These are phyloP conservation scores for Pyrus communis DNA, from an alignment of 306 rosid genomes.

Conservation along the genomic window DNA sequence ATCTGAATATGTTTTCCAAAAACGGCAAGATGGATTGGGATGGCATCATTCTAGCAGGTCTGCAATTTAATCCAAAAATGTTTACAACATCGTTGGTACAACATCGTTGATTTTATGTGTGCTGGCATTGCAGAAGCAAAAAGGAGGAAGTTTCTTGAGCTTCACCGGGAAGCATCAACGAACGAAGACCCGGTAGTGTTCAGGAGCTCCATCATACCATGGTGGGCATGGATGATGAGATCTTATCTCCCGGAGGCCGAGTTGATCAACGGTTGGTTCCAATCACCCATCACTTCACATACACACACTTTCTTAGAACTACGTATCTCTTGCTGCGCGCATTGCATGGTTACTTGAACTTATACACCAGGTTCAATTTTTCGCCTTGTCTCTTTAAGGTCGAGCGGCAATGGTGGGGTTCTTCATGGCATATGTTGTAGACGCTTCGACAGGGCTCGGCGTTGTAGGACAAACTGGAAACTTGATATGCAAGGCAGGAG, in stretches of 20 bases:
- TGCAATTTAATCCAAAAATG: too few relatives aligned
- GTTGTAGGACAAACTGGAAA: constrained; percentile 37
- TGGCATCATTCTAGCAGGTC: constrained; percentile 33
- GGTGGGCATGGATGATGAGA: constrained; percentile 41
- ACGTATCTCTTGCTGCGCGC: neutral
- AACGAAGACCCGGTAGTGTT: constrained; percentile 31
- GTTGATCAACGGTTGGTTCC: constrained; percentile 24
- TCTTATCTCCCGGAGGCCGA: constrained; percentile 32
- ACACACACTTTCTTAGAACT: neutral
- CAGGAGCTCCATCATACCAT: constrained; percentile 31
- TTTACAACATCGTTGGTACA: neutral
- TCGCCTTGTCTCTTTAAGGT: neutral
- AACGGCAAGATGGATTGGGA: constrained; percentile 39
- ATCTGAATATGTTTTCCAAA: constrained; percentile 35
- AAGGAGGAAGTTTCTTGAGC: constrained; percentile 40
- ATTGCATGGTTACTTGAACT: neutral
- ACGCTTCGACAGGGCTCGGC: constrained; percentile 30
- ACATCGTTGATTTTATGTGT: neutral
- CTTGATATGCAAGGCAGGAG: constrained; percentile 33
- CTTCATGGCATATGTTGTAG: constrained; percentile 32
- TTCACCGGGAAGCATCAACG: constrained; percentile 30
- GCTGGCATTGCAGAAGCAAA: constrained; percentile 25
- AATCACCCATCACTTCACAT: neutral
- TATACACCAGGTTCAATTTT: too few relatives aligned
- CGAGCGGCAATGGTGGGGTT: constrained; percentile 47